These are phyloP conservation scores for Strobilomyces dryophilus DNA, from an alignment of 768 basidiomycete species.

Conservation along the genomic window DNA sequence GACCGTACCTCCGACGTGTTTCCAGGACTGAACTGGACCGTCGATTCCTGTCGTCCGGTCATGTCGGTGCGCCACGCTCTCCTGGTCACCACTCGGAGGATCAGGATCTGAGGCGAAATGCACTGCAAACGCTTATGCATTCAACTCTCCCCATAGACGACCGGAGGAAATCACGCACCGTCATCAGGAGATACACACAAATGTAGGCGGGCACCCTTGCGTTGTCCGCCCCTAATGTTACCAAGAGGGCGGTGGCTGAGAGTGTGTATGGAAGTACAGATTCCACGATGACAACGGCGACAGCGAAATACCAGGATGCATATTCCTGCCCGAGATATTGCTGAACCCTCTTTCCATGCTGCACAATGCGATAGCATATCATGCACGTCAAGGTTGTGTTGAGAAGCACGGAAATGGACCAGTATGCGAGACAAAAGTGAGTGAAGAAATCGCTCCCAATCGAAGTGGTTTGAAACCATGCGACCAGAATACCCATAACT, in stretches of 20 bases:
- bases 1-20: too few species aligned
- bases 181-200: constrained; percentile 16
- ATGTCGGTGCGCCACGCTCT: not conserved
- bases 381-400: constrained; percentile 16
- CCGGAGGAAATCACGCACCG: constrained; percentile 9
- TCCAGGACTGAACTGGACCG: not conserved
- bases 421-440: constrained; percentile 16
- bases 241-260: constrained; percentile 20
- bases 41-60: not conserved
- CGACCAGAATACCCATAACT: constrained; percentile 18
- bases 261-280: constrained; percentile 22
- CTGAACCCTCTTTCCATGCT: constrained; percentile 2
- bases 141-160: too few species aligned
- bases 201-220: constrained; percentile 7
- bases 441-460: constrained; percentile 17
- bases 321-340: constrained; percentile 13
- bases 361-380: constrained; percentile 21
- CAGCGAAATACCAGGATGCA: constrained; percentile 14
- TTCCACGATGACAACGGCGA: constrained; percentile 15
- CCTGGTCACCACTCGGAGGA: not conserved
- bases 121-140: not conserved
- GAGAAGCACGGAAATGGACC: constrained; percentile 7
- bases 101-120: not conserved
- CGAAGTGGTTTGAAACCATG: not conserved
- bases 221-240: constrained; percentile 14